Conservation (phyloP, 495 filamentous ascomycete genomes). For the Acidomyces sp. region DNA sequence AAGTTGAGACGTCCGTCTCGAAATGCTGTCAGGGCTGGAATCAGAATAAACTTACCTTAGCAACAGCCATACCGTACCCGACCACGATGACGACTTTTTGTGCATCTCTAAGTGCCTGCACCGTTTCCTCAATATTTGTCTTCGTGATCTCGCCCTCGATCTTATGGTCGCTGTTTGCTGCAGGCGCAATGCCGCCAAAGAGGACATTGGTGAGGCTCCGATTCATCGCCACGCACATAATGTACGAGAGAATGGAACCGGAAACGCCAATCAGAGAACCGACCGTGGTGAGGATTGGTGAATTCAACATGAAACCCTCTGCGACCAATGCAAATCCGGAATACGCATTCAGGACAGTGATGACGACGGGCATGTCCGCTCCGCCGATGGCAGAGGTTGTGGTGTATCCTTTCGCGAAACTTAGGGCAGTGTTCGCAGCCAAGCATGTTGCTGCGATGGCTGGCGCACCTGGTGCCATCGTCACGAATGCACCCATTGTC, state of each 20-base stretch:
- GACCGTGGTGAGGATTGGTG: slow-evolving; percentile 62
- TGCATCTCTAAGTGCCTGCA: slow-evolving; percentile 52
- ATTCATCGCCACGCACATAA: slow-evolving; percentile 77
- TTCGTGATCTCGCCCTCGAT: slow-evolving; percentile 61
- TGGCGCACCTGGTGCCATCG: slow-evolving; percentile 60
- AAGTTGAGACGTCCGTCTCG: background rate
- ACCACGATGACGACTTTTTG: slow-evolving; percentile 73
- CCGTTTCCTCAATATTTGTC: slow-evolving; percentile 61
- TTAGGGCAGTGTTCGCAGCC: slow-evolving; percentile 56
- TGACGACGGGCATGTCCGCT: slow-evolving; percentile 76
- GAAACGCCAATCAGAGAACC: slow-evolving; percentile 70
- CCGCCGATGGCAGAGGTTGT: slow-evolving; percentile 72
- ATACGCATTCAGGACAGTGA: slow-evolving; percentile 75
- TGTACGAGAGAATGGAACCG: slow-evolving; percentile 70
- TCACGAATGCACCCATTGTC: slow-evolving; percentile 66
- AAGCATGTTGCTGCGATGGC: slow-evolving; percentile 60
- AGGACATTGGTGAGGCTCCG: slow-evolving; percentile 66
- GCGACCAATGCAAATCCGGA: slow-evolving; percentile 73
- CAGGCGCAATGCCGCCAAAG: slow-evolving; percentile 59
- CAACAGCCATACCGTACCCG: slow-evolving; percentile 79
- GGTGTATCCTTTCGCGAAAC: slow-evolving; percentile 69
- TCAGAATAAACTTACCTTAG: too few species aligned
- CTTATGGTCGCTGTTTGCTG: slow-evolving; percentile 43
- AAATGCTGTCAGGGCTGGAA: background rate
- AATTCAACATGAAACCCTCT: slow-evolving; percentile 78